Conservation (phyloP, 257 asterid species). For the Voacanga thouarsii region DNA sequence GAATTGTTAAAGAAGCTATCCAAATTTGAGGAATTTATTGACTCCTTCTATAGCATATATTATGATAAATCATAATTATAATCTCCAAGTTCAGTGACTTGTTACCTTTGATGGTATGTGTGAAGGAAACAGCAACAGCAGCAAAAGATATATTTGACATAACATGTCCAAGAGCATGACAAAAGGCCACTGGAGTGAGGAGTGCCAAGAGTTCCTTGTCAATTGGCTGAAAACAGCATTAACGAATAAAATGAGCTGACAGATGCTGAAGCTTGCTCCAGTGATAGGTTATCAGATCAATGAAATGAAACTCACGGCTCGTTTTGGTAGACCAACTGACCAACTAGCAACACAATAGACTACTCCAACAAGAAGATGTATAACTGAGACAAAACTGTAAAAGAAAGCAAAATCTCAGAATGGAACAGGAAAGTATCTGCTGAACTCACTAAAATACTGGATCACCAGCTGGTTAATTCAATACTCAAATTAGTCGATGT, state of each 20-base stretch:
- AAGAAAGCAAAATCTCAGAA: background rate
- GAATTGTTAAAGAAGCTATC: too few relatives aligned
- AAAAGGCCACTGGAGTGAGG: slow-evolving; percentile 56
- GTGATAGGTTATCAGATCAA: background rate
- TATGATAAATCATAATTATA: too few relatives aligned
- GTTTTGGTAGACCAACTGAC: slow-evolving; percentile 56
- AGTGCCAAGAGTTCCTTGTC: slow-evolving; percentile 44
- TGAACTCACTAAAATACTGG: background rate
- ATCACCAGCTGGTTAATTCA: background rate
- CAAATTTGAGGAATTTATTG: too few relatives aligned
- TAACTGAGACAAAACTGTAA: slow-evolving; percentile 50
- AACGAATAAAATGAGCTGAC: slow-evolving; percentile 13
- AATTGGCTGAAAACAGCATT: slow-evolving; percentile 41
- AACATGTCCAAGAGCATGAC: slow-evolving; percentile 67
- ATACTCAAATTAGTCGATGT: background rate
- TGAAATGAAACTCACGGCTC: slow-evolving; percentile 41
- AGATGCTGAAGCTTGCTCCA: background rate
- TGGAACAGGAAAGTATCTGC: background rate
- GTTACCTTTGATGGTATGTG: slow-evolving; percentile 60
- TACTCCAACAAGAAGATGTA: slow-evolving; percentile 63
- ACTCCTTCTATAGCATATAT: too few relatives aligned
- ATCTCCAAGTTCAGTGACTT: too few relatives aligned
- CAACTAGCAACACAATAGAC: slow-evolving; percentile 52
- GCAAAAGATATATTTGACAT: slow-evolving; percentile 67
- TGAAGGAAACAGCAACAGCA: slow-evolving; percentile 67